Conservation (phyloP, 2,329 filamentous ascomycete genomes). For the Kalmusia sp. region DNA sequence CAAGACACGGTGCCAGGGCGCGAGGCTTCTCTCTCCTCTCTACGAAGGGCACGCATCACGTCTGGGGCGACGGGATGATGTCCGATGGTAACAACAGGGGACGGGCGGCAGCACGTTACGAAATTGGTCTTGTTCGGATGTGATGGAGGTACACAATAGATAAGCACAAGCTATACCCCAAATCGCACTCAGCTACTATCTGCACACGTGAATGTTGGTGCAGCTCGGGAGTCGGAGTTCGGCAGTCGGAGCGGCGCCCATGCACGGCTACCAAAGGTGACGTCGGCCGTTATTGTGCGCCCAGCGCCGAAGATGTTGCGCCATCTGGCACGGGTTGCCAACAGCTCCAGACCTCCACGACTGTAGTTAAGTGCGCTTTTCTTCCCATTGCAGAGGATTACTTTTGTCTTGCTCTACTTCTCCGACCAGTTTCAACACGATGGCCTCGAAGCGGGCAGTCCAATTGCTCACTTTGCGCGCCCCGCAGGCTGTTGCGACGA, state of each 20-base stretch:
- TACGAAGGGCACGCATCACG: constrained; percentile 6
- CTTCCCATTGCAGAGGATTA: neutral
- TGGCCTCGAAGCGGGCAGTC: constrained; percentile 28
- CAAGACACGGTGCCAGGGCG: neutral
- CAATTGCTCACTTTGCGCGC: constrained; percentile 18
- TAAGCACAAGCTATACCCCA: constrained; percentile 11
- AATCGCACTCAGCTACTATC: neutral
- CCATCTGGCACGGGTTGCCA: neutral
- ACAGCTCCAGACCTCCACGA: constrained; percentile 5
- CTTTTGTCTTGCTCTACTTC: neutral
- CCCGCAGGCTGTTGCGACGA: constrained; percentile 14
- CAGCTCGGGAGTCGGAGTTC: neutral
- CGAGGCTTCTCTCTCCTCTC: constrained; percentile 4
- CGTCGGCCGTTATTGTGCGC: constrained; percentile 10
- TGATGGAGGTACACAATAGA: constrained; percentile 19
- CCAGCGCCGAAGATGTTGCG: neutral
- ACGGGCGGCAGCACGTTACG: neutral
- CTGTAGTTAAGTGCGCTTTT: neutral
- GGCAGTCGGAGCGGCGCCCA: neutral
- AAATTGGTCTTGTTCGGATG: constrained; percentile 7
- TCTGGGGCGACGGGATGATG: neutral
- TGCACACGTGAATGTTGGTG: neutral
- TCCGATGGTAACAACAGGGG: neutral
- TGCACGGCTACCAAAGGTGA: constrained; percentile 16
- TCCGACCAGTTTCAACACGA: neutral